phyloP scores from a whole-genome alignment of 2,329 filamentous ascomycete species.

The Hypocreales sp. region DNA sequence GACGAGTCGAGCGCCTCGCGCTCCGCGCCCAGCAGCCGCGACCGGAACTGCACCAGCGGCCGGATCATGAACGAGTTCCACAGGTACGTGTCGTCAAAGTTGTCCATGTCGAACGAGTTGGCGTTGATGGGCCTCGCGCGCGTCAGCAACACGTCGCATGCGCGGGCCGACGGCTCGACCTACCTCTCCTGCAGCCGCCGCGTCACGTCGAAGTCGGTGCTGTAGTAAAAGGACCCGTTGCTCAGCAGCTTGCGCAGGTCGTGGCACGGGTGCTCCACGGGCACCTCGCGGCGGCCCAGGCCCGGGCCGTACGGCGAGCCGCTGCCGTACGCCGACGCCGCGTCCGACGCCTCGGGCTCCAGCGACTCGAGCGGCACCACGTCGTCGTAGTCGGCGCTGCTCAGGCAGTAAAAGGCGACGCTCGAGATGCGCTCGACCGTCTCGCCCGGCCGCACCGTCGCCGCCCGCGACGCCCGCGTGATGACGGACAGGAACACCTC shows the following conservation, averaged over 20 bases:
- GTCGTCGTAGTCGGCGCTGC: conserved; percentile 72
- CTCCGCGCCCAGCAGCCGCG: conserved; percentile 59
- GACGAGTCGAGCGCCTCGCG: conserved; percentile 71
- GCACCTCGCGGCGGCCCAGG: conserved; percentile 50
- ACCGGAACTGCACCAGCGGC: conserved; percentile 78
- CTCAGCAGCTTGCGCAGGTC: conserved; percentile 83
- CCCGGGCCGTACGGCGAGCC: conserved; percentile 19
- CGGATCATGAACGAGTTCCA: conserved; percentile 99
- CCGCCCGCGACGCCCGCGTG: conserved; percentile 62
- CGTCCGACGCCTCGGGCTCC: conserved; percentile 32
- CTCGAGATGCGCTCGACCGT: conserved; percentile 74
- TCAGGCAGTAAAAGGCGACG: conserved; percentile 89
- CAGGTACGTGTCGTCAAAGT: conserved; percentile 79
- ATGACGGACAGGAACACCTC: conserved; percentile 90
- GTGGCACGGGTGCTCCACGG: conserved; percentile 75
- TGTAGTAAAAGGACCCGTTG: conserved; percentile 95
- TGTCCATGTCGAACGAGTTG: conserved; percentile 75
- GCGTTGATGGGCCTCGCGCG: conserved; percentile 52
- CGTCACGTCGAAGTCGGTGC: conserved; percentile 93
- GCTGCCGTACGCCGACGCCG: conserved; percentile 30
- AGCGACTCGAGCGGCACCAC: conserved; percentile 41
- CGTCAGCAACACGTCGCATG: conserved; percentile 6
- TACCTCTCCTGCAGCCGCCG: conserved; percentile 81
- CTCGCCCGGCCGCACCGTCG: conserved; percentile 73
- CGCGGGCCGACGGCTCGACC: conserved; percentile 2